Conservation (phyloP, 371 early-diverging fungal genomes). For the Apophysomyces elegans region DNA sequence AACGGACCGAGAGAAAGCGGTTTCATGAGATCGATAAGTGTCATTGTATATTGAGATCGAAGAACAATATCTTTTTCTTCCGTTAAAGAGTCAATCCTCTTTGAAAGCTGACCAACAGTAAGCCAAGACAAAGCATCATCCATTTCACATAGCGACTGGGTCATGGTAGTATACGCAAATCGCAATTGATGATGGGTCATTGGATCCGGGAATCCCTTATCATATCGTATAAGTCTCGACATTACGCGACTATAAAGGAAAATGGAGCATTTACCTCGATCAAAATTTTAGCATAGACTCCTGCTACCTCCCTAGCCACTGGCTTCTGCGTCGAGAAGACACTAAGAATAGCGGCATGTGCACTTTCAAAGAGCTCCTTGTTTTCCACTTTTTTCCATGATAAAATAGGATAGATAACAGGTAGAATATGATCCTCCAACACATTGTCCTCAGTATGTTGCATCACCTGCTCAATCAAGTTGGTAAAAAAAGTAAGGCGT, state of each 20-base stretch:
- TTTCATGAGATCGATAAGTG: conserved; percentile 46
- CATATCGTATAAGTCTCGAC: too few relatives aligned
- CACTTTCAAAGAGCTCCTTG: conserved; percentile 63
- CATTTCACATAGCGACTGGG: conserved; percentile 58
- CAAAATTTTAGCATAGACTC: conserved; percentile 51
- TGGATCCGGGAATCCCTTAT: conserved; percentile 57
- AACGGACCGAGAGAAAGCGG: conserved; percentile 56
- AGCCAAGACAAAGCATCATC: conserved; percentile 69
- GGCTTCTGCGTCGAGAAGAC: conserved; percentile 59
- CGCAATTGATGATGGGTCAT: conserved; percentile 65
- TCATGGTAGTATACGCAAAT: conserved; percentile 61
- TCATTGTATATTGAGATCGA: conserved; percentile 38
- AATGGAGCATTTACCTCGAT: conserved; percentile 41
- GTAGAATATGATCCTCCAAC: conserved; percentile 53
- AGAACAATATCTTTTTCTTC: conserved; percentile 29
- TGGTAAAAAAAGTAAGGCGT: conserved; percentile 55
- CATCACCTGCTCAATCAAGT: conserved; percentile 61
- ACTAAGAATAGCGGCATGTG: conserved; percentile 59
- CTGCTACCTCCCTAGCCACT: conserved; percentile 47
- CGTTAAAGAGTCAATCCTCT: conserved; percentile 34
- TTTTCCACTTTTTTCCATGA: conserved; percentile 52
- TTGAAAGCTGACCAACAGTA: conserved; percentile 53
- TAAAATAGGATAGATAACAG: conserved; percentile 62
- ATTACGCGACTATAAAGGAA: not conserved
- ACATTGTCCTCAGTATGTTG: conserved; percentile 44